These are phyloP conservation scores for Solanum aculeatissimum DNA, from an alignment of 305 asterid genomes.

Conservation along the genomic window DNA sequence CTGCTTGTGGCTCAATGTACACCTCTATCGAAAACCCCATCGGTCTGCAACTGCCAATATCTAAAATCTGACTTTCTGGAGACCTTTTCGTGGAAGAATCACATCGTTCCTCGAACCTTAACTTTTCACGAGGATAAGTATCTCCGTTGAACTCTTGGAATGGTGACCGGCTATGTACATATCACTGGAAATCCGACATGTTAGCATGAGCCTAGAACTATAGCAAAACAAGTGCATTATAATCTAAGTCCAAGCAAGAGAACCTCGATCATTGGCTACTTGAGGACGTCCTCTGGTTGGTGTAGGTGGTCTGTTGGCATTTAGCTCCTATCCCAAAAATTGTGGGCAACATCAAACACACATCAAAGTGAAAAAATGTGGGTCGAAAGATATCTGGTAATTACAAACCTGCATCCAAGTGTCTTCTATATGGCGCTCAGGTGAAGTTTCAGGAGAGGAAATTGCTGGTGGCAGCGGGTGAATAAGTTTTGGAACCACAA, in stretches of 20 bases:
- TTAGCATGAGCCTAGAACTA: constrained; percentile 44
- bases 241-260: constrained; percentile 92
- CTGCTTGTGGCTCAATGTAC: constrained; percentile 7
- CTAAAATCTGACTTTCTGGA: background rate
- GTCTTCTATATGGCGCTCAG: constrained; percentile 85
- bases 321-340: constrained; percentile 56
- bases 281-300: constrained; percentile 99
- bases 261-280: constrained; percentile 88
- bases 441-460: constrained; percentile 91
- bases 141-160: constrained; percentile 13
- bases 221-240: constrained; percentile 32
- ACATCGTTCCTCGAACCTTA: constrained; percentile 3
- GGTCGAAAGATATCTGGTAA: background rate
- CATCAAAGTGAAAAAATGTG: background rate
- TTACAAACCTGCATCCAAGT: constrained; percentile 97
- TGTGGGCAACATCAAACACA: background rate
- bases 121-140: constrained; percentile 2
- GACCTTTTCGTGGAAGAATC: constrained; percentile 5
- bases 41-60: background rate
- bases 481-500: constrained; percentile 94
- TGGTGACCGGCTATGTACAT: constrained; percentile 51
- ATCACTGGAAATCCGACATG: constrained; percentile 59
- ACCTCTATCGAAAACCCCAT: constrained; percentile 3
- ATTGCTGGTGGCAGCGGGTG: constrained; percentile 98
- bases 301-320: constrained; percentile 97